Conservation (phyloP, 2,329 filamentous ascomycete genomes). For the Pseudocercospora crystallina region DNA sequence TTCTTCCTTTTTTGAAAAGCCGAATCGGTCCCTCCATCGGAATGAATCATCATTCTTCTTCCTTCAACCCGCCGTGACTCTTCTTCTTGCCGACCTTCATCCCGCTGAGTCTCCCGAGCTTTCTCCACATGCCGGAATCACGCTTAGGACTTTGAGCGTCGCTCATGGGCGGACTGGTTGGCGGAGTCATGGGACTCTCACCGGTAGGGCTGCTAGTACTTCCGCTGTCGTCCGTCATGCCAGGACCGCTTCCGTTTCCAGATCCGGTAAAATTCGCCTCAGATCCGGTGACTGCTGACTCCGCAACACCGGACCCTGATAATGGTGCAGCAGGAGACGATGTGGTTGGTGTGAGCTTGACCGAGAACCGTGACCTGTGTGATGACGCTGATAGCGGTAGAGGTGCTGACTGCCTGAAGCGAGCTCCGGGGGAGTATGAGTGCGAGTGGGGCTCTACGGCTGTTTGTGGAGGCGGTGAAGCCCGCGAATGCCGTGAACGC, state of each 20-base stretch:
- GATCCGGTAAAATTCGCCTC: slow-evolving; percentile 29
- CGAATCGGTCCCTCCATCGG: not conserved
- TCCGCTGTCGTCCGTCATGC: slow-evolving; percentile 65
- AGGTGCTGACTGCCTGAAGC: slow-evolving; percentile 35
- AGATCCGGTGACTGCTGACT: slow-evolving; percentile 15
- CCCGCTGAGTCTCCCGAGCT: slow-evolving; percentile 37
- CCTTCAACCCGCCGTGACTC: slow-evolving; percentile 31
- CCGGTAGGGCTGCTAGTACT: slow-evolving; percentile 53
- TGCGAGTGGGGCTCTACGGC: slow-evolving; percentile 30
- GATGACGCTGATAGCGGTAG: slow-evolving; percentile 33
- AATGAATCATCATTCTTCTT: slow-evolving; percentile 15
- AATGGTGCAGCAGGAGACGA: slow-evolving; percentile 28
- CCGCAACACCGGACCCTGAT: slow-evolving; percentile 15
- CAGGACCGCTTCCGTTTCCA: slow-evolving; percentile 38
- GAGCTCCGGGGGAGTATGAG: slow-evolving; percentile 25
- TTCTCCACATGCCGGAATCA: slow-evolving; percentile 41
- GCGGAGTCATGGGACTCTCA: slow-evolving; percentile 68
- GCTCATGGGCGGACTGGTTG: slow-evolving; percentile 64
- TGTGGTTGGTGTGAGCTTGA: slow-evolving; percentile 34
- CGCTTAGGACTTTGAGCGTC: slow-evolving; percentile 33
- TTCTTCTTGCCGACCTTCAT: slow-evolving; percentile 38
- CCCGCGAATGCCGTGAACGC: slow-evolving; percentile 31
- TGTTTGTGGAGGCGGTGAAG: slow-evolving; percentile 33
- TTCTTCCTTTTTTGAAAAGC: no score
- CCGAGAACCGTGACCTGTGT: slow-evolving; percentile 34